Evolutionary conservation across 768 basidiomycete genomes (phyloP).

Genomic region (Pisolithus sp.): DNA sequence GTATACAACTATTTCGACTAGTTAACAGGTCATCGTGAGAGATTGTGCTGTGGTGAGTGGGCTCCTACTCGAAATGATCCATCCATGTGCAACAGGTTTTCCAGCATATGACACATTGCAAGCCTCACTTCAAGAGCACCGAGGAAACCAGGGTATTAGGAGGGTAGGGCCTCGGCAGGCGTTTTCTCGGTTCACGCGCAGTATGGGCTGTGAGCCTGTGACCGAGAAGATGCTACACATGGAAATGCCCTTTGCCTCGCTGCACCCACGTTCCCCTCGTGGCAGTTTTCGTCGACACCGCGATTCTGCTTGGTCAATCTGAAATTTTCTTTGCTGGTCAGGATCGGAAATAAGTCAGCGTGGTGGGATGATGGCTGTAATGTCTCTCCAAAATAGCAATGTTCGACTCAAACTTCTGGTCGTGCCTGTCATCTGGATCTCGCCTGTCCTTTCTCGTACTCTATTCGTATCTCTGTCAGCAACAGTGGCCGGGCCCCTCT

Average conservation of each 20-base stretch:
- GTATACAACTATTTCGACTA: neutral
- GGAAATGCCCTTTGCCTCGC: constrained; percentile 21
- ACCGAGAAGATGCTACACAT: constrained; percentile 3
- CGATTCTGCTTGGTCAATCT: constrained; percentile 15
- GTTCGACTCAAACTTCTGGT: neutral
- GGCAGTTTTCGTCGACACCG: constrained; percentile 23
- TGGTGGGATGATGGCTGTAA: constrained; percentile 20
- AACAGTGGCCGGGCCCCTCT: constrained; percentile 3
- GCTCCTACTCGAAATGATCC: neutral
- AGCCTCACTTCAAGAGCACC: neutral
- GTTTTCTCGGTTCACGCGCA: constrained; percentile 12
- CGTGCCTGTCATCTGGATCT: constrained; percentile 17
- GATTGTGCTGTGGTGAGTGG: neutral
- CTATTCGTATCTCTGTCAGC: constrained; percentile 1
- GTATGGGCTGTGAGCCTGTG: constrained; percentile 3
- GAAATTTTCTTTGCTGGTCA: constrained; percentile 9
- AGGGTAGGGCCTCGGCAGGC: constrained; percentile 14
- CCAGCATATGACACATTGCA: neutral
- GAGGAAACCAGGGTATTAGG: neutral
- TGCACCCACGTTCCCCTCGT: constrained; percentile 23
- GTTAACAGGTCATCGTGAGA: no score
- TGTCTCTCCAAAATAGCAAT: constrained; percentile 14
- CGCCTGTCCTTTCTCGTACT: constrained; percentile 15
- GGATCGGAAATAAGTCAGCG: constrained; percentile 26
- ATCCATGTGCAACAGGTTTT: neutral